Percentiles rank a stretch among this genome's conserved stretches.
Evolutionary conservation across 2,329 filamentous ascomycete genomes (phyloP).

Genomic region (Sclerotinia minor): DNA sequence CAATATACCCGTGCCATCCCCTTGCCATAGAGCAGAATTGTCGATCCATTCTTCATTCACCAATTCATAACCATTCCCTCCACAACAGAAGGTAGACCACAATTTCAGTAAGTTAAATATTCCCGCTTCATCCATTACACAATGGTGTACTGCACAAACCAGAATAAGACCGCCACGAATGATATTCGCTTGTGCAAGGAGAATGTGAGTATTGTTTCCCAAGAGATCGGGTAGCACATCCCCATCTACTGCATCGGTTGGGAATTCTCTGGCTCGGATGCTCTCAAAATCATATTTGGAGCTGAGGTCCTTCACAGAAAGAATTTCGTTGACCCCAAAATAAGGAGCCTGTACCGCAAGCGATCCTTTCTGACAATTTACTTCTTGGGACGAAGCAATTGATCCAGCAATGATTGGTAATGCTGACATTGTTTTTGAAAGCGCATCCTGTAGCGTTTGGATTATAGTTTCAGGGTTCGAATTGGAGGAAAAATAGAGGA

Average conservation of each 20-base stretch:
- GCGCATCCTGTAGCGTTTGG: neutral
- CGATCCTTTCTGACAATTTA: neutral
- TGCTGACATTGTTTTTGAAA: conserved; percentile 12
- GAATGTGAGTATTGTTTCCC: neutral
- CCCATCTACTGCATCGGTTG: conserved; percentile 2
- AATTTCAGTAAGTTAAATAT: conserved; percentile 3
- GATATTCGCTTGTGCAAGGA: conserved; percentile 12
- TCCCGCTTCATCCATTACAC: conserved; percentile 15
- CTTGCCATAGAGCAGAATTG: conserved; percentile 7
- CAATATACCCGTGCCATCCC: neutral
- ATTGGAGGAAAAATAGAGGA: conserved; percentile 6
- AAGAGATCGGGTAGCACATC: neutral
- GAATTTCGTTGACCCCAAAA: neutral
- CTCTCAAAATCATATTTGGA: conserved; percentile 13
- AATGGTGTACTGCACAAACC: conserved; percentile 11
- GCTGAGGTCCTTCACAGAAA: conserved; percentile 9
- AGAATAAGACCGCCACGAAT: neutral
- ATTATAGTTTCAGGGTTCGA: neutral
- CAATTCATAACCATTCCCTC: neutral
- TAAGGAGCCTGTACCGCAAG: conserved; percentile 12
- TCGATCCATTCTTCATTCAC: conserved; percentile 6
- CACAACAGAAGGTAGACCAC: conserved; percentile 13
- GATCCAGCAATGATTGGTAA: neutral
- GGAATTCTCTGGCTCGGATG: neutral
- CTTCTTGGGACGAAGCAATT: neutral